Conservation (phyloP, 371 early-diverging fungal genomes). For the Rhizomucor pusillus region DNA sequence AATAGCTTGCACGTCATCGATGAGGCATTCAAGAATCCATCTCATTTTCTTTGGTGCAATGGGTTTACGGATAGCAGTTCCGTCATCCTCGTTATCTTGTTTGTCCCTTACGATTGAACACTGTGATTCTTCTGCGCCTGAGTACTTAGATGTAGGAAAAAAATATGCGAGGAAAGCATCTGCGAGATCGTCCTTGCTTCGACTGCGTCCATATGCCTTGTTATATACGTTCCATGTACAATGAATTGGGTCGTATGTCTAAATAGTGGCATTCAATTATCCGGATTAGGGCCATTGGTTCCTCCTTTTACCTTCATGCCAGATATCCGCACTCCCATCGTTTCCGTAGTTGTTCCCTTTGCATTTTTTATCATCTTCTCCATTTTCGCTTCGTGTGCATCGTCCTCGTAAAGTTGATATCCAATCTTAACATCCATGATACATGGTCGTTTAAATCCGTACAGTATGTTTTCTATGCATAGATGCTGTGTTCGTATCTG, state of each 20-base stretch:
- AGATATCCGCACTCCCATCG: conserved; percentile 58
- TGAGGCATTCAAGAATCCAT: conserved; percentile 61
- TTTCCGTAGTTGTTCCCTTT: conserved; percentile 52
- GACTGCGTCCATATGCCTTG: conserved; percentile 42
- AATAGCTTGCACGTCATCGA: conserved; percentile 57
- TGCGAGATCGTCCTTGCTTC: conserved; percentile 37
- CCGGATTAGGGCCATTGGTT: not conserved
- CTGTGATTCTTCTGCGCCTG: conserved; percentile 14
- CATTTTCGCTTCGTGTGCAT: conserved; percentile 61
- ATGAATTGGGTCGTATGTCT: conserved; percentile 44
- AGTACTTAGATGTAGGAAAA: conserved; percentile 36
- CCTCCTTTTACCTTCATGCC: conserved; percentile 57
- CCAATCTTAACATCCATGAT: conserved; percentile 84
- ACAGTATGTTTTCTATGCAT: conserved; percentile 73
- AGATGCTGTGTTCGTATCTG: conserved; percentile 39
- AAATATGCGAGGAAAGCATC: conserved; percentile 51
- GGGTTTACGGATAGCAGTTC: conserved; percentile 9
- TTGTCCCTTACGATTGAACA: conserved; percentile 1
- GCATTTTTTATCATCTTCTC: conserved; percentile 59
- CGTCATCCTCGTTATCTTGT: not conserved
- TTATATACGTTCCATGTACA: conserved; percentile 37
- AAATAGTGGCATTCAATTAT: no score
- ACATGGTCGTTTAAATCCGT: conserved; percentile 67
- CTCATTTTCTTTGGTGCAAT: conserved; percentile 33
- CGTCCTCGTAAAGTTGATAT: conserved; percentile 56